phyloP scores from a whole-genome alignment of 805 yeast genomes.

The Myxozyma monticola region DNA sequence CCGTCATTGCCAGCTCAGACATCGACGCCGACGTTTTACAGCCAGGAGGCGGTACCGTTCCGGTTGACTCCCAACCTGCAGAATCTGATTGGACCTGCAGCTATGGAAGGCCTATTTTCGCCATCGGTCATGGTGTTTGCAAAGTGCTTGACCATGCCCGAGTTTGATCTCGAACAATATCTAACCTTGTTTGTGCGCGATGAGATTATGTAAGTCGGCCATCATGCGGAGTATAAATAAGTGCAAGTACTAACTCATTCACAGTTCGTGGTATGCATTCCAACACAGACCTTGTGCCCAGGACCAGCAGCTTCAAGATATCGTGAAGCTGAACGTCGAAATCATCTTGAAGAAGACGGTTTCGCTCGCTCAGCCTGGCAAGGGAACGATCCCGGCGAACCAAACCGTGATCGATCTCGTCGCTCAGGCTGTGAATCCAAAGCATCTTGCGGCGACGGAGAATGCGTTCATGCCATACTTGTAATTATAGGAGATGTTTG shows the following conservation, averaged over 20 bases:
- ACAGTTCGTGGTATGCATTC: slow-evolving; percentile 80
- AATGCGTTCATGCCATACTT: slow-evolving; percentile 95
- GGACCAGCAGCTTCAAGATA: slow-evolving; percentile 79
- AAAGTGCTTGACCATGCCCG: slow-evolving; percentile 85
- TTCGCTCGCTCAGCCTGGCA: slow-evolving; percentile 67
- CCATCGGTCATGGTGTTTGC: slow-evolving; percentile 83
- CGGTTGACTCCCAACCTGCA: slow-evolving; percentile 95
- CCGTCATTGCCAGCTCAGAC: slow-evolving; percentile 58
- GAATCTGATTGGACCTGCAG: slow-evolving; percentile 89
- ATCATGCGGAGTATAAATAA: background rate
- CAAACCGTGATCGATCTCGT: slow-evolving; percentile 88
- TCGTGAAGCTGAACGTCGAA: slow-evolving; percentile 86
- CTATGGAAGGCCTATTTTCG: slow-evolving; percentile 86
- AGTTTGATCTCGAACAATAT: slow-evolving; percentile 86
- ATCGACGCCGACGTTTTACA: slow-evolving; percentile 80
- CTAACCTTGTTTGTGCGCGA: slow-evolving; percentile 93
- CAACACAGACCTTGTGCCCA: slow-evolving; percentile 76
- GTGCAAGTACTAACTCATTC: background rate
- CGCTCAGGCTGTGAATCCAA: slow-evolving; percentile 92
- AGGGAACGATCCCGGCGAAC: slow-evolving; percentile 68
- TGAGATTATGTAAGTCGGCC: slow-evolving; percentile 59
- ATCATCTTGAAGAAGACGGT: slow-evolving; percentile 74
- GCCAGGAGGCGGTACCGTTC: slow-evolving; percentile 93
- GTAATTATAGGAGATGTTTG: slow-evolving; percentile 39
- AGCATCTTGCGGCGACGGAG: slow-evolving; percentile 88